Base-by-base conservation (phyloP, 2,329 filamentous ascomycete genomes). In the Xylariaceae sp. region DNA sequence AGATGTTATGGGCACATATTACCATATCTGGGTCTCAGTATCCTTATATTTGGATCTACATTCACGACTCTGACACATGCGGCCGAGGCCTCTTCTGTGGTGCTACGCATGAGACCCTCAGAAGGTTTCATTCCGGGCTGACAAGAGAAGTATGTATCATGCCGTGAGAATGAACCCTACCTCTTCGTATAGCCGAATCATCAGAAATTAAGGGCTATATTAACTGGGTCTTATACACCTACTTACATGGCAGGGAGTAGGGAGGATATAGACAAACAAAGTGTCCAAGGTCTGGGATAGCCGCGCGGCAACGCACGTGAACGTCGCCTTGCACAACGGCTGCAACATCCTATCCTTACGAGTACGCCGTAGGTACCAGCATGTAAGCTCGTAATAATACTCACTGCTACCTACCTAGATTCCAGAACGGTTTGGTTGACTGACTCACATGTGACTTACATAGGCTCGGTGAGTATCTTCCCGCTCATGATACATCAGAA, bases 51-150 rank as follows among this genome's bases (percentile, higher is more conserved):
- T 51, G n/a, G 50, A 56, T 58, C 18, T 55, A 11, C 56, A 45
- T 49, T 53, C 51, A 41, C 56, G 49, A 55, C 23, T 41, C 39
- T 45, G 49, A 35, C 44, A 56, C 51, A 53, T 18, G 53, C 30
- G 45, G 18, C 56, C 56, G 41, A 53, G 30, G 35, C 39, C 9
- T 35, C 55, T 51, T 15, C 30, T 49, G 45, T 54, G 59, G 37
- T 51, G n/a, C 41, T 47, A 53, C 41, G 13, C 60, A 55, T 51
- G 55, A 52, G 39, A 61, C 56, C 17, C 37, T 53, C 18, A 53
- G 53, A 57, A 61, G 56, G 63, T 63, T 59, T 58, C 58, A 61
- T 64, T 59, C 62, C 58, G 62, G 62, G 59, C 23, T 64, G 55
- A 55, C 61, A 57, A 65, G 55, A 41, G 11, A 30, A 30, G 23